A percentile compares a stretch with the other conserved stretches of the same genome.
phyloP scores from a whole-genome alignment of 352 stramenopile genomes.

The Phytophthora palmivora region DNA sequence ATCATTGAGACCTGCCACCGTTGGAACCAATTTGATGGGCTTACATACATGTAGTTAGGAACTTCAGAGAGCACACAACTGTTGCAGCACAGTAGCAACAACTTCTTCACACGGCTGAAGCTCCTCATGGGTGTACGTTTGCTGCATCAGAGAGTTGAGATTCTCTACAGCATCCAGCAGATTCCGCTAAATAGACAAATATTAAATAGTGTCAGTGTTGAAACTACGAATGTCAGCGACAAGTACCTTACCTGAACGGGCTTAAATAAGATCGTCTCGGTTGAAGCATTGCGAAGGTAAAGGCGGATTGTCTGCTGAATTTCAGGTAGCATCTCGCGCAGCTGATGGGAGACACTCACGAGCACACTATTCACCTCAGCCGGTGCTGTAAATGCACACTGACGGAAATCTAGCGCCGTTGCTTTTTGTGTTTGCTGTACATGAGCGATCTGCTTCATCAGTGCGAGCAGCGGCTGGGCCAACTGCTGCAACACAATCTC shows the following conservation, averaged over 20 bases:
- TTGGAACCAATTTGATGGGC: not conserved
- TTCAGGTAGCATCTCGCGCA: constrained; percentile 48
- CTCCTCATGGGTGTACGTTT: constrained; percentile 63
- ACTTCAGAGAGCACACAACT: constrained; percentile 51
- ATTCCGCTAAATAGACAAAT: constrained; percentile 52
- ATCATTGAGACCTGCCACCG: too few species aligned
- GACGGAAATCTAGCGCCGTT: constrained; percentile 47
- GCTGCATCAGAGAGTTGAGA: constrained; percentile 62
- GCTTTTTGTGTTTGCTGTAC: constrained; percentile 49
- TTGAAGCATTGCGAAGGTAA: constrained; percentile 83
- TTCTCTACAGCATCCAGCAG: constrained; percentile 71
- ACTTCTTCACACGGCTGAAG: constrained; percentile 49
- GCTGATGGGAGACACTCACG: constrained; percentile 42
- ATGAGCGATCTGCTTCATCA: constrained; percentile 76
- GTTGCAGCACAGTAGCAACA: constrained; percentile 51
- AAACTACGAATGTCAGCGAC: not conserved
- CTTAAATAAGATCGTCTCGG: constrained; percentile 86
- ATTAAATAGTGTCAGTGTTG: not conserved
- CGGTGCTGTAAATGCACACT: constrained; percentile 55
- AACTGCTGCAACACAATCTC: constrained; percentile 74
- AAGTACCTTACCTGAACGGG: constrained; percentile 66
- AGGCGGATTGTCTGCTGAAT: constrained; percentile 70
- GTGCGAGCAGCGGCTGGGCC: constrained; percentile 54
- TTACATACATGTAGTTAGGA: not conserved
- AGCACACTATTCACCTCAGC: constrained; percentile 57